Base-by-base conservation (phyloP, 2,329 filamentous ascomycete species). In the Verticillium longisporum region DNA sequence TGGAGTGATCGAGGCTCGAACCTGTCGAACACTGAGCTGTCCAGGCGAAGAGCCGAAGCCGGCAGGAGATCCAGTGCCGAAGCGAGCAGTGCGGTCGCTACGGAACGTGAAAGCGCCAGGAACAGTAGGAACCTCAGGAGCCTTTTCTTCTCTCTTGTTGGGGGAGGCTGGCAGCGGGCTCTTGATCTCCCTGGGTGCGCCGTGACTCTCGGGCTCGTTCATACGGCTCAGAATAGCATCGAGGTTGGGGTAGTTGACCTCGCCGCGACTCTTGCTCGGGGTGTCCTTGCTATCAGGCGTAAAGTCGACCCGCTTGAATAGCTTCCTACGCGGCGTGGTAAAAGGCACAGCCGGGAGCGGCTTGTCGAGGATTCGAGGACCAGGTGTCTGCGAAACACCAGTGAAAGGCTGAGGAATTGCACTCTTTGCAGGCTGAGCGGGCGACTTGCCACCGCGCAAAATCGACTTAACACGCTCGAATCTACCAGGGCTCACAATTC, bases 271-370 rank as follows among this genome's bases (percentile, higher is more conserved):
- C 63, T 66, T 68, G 64, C 55, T 60, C 37, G 62, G 71, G 9
- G 76, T 73, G 18, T 76, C 75, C 64, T 90, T 83, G 38, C 88
- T 87, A 63, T 86, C 87, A 0, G 88, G 88, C 0, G 89, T 92
- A 69, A 96, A 97, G 58, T 90, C 87, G 38, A 96, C 91, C 61
- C 85, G 88, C 77, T 96, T 96, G 18, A 76, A 72, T 41, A 79
- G 71, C 73, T 87, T 90, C 31, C 87, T 83, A 36, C 87, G 87
- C 7, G 89, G 89, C 1, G 89, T 91, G 5, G 85, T 87, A 60
- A 85, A 75, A 6, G 83, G 80, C 18, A 80, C 71, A 3, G 78
- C 71, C 58, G 81, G 81, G 36, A 87, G 71, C 26, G 80, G 76
- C 67, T 84, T 86, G 36, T 85, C 78, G 13, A 81, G 71, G 18